A percentile compares a stretch with the other conserved stretches of the same genome.
Evolutionary conservation across 2,329 filamentous ascomycete species (phyloP).

Genomic region (Plenodomus lindquistii): DNA sequence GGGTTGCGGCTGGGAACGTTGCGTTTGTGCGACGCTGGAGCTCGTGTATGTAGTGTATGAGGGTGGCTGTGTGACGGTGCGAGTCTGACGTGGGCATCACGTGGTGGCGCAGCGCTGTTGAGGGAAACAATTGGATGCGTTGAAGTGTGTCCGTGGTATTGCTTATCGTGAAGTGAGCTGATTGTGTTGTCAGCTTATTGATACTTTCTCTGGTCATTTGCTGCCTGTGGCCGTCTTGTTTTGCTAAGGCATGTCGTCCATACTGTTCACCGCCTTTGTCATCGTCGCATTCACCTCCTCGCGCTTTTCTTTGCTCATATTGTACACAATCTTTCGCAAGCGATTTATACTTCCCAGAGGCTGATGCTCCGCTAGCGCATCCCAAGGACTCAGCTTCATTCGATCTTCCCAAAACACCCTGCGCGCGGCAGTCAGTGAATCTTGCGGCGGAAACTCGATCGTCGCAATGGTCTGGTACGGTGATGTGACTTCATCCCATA

Average conservation of each 20-base stretch:
- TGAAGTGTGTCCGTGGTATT: not conserved
- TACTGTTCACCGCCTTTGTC: conserved; percentile 10
- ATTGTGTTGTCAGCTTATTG: not conserved
- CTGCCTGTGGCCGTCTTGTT: not conserved
- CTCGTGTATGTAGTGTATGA: not conserved
- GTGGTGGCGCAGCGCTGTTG: not conserved
- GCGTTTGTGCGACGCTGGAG: not conserved
- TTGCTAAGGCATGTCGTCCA: conserved; percentile 26
- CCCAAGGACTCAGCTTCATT: conserved; percentile 34
- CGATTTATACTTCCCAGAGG: conserved; percentile 34
- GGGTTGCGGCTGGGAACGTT: not conserved
- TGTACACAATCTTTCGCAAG: conserved; percentile 30
- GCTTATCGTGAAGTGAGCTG: not conserved
- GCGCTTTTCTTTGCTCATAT: conserved; percentile 26
- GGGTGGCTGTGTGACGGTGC: not conserved
- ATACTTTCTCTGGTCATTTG: not conserved
- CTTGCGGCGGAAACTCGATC: conserved; percentile 30
- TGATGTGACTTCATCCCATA: conserved; percentile 37
- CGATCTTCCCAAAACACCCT: conserved; percentile 35
- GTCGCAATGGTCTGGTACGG: conserved; percentile 36
- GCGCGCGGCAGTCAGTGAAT: conserved; percentile 25
- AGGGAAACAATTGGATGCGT: too few species aligned
- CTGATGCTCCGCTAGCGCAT: conserved; percentile 29
- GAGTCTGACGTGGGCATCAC: not conserved
- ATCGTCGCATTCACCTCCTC: conserved; percentile 24